These are phyloP conservation scores for Pseudozyma sp. DNA, from an alignment of 1,284 basidiomycete species.

Conservation along the genomic window DNA sequence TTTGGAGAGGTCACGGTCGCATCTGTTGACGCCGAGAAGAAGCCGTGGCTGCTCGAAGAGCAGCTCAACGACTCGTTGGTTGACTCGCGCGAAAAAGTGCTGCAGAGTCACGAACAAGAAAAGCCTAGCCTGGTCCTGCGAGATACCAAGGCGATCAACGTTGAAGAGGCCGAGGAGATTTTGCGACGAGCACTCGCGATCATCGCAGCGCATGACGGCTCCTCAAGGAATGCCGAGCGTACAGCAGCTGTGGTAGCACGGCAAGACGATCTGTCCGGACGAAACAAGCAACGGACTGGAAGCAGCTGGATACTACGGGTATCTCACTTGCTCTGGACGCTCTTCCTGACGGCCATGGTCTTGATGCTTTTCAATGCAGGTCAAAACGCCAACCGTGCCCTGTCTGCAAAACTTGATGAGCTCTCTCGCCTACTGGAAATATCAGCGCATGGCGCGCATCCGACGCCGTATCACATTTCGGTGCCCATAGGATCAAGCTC, in stretches of 20 bases:
- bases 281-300: background rate
- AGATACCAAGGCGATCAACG: background rate
- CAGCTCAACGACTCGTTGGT: slow-evolving; percentile 20
- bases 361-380: slow-evolving; percentile 36
- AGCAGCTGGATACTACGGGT: slow-evolving; percentile 11
- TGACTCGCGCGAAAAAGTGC: slow-evolving; percentile 30
- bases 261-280: background rate
- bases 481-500: too few species aligned
- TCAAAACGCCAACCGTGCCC: slow-evolving; percentile 21
- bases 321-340: slow-evolving; percentile 39
- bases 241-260: too few species aligned
- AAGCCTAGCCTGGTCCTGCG: background rate
- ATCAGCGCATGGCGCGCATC: background rate
- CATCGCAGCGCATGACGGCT: slow-evolving; percentile 32
- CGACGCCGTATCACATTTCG: too few species aligned
- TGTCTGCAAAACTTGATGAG: slow-evolving; percentile 29
- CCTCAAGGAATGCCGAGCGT: background rate
- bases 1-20: background rate
- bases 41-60: background rate
- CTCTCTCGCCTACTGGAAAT: slow-evolving; percentile 28
- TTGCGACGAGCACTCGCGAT: slow-evolving; percentile 27
- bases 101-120: background rate
- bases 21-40: background rate
- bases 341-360: slow-evolving; percentile 27
- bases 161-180: slow-evolving; percentile 6